A percentile compares a stretch with the other conserved stretches of the same genome.
Evolutionary conservation across 805 yeast species (phyloP).

Genomic region (Priceomyces melissophilus): DNA sequence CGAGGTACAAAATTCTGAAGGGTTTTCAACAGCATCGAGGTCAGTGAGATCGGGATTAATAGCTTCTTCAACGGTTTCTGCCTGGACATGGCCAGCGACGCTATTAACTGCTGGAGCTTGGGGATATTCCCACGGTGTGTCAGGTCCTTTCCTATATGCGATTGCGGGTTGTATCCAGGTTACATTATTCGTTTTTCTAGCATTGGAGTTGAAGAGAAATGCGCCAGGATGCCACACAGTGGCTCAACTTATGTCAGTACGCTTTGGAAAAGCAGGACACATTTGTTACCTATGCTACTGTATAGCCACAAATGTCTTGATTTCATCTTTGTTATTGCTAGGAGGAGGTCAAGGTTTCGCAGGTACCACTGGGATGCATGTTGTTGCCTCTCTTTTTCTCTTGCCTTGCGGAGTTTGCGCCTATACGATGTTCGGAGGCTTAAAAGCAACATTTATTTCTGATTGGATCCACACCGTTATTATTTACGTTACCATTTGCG

Average conservation of each 20-base stretch:
- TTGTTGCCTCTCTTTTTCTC: conserved; percentile 26
- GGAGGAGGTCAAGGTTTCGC: conserved; percentile 61
- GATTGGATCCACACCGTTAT: conserved; percentile 25
- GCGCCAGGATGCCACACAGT: conserved; percentile 4
- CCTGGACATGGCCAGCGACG: conserved; percentile 46
- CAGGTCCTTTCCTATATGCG: conserved; percentile 36
- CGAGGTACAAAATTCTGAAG: conserved; percentile 41
- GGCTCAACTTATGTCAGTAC: conserved; percentile 6
- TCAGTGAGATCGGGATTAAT: conserved; percentile 41
- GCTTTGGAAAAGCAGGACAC: conserved; percentile 28
- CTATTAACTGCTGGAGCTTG: conserved; percentile 28
- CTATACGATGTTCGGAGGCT: conserved; percentile 54
- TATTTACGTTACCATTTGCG: conserved; percentile 17
- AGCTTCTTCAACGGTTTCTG: conserved; percentile 41
- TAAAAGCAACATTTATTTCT: conserved; percentile 51
- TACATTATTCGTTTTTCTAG: conserved; percentile 15
- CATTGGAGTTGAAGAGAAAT: conserved; percentile 16
- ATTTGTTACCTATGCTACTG: conserved; percentile 22
- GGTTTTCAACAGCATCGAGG: conserved; percentile 43
- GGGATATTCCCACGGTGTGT: conserved; percentile 42
- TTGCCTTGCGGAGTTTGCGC: conserved; percentile 23
- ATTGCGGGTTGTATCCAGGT: conserved; percentile 25
- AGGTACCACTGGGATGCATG: conserved; percentile 70
- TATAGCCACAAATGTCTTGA: conserved; percentile 19
- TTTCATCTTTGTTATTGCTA: conserved; percentile 17